Evolutionary conservation across 2,329 filamentous ascomycete species (phyloP), one percentile per base, ranked within the genome.

Genomic region (Cercospora beticola): DNA sequence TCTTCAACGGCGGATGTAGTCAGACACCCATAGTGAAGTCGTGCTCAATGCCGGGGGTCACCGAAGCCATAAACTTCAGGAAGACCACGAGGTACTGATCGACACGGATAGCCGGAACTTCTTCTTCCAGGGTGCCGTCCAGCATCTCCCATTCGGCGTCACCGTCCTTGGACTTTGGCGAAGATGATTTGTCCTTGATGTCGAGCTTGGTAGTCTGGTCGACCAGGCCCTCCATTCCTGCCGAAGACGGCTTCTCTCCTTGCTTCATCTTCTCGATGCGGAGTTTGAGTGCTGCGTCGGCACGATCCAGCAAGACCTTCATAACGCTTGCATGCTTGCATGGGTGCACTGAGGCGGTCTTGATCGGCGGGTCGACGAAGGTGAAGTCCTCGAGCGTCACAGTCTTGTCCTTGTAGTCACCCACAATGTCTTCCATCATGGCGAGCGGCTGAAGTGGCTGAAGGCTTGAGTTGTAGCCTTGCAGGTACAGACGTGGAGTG

Each of bases 281-380:
- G 64, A 97, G 87, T 80, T 97, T 97, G 64, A 98, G 86, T 0
- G 94, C 94, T 23, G 93, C 93, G 78, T 99, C 94, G 58, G 95
- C 95, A 40, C 95, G 92, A 81, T 98, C 95, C 46, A 99, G 90
- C 4, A 99, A 88, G 23, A 92, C 92, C 83, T 98, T 99, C 95
- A 99, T 99, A 74, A 99, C 95, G 30, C 91, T 91, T 9, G 95
- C 95, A 79, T 99, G 95, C 79, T 95, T 96, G 87, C 95, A 99
- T 3, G 95, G 95, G 78, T 99, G 95, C 14, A 99, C 92, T 33
- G 91, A 95, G 36, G 94, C 95, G 88, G 97, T 99, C 84, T 97
- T 97, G 78, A 97, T 89, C 75, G 89, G 90, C 77, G 92, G 90
- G 72, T 92, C 91, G 79, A 96, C 95, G 84, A 97, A 97, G 58